phyloP scores from a whole-genome alignment of 169 alveolate genomes.

The Eimeria brunetti region DNA sequence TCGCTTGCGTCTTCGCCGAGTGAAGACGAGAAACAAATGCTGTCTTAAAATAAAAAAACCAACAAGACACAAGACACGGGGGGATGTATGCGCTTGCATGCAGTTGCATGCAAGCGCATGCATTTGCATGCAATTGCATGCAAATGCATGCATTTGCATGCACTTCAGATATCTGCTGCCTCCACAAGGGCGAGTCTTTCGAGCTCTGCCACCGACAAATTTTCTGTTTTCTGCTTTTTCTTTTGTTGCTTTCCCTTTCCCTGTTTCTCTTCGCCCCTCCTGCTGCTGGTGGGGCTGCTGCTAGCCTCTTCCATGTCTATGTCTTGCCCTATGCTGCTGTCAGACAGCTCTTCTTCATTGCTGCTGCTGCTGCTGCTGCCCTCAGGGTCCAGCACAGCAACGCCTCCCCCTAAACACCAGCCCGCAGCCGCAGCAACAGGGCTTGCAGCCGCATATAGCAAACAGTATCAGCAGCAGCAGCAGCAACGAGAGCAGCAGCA shows the following conservation, averaged over 20 bases:
- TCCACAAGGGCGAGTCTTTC: constrained; percentile 14
- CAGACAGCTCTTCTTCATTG: background rate
- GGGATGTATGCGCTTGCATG: background rate
- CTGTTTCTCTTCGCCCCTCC: background rate
- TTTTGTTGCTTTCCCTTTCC: background rate
- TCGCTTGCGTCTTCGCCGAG: too few species aligned
- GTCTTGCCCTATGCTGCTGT: background rate
- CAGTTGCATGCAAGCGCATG: background rate
- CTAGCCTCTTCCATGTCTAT: background rate
- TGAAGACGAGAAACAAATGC: too few species aligned
- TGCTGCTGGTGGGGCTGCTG: background rate
- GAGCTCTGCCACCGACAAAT: background rate
- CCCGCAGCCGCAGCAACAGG: background rate
- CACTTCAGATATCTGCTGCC: background rate
- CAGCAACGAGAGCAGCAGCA: background rate
- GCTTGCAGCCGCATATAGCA: background rate
- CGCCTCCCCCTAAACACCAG: background rate
- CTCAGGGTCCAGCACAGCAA: background rate
- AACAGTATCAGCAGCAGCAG: constrained; percentile 13
- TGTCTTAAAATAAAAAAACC: too few species aligned
- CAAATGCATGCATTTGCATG: background rate
- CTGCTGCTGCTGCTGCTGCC: background rate
- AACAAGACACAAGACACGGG: too few species aligned
- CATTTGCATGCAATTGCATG: background rate
- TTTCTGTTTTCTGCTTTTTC: constrained; percentile 12